Percentiles rank a stretch among this genome's conserved stretches.
Conservation (phyloP, 1,284 basidiomycete genomes). For the Gomphus sp. region DNA sequence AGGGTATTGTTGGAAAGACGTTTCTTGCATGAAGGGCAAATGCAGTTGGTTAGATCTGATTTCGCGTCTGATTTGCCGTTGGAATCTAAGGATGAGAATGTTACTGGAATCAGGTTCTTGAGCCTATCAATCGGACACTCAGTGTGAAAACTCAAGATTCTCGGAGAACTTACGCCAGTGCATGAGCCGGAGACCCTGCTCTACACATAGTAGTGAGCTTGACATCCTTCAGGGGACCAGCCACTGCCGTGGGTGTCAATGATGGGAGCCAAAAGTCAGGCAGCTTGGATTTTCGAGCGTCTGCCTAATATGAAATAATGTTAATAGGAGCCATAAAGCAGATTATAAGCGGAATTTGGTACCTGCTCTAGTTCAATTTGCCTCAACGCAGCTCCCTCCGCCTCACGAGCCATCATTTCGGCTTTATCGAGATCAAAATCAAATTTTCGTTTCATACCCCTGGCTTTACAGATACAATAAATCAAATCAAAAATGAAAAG, state of each 20-base stretch:
- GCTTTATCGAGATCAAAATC: constrained; percentile 64
- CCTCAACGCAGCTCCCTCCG: constrained; percentile 75
- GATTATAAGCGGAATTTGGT: background rate
- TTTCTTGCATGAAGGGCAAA: constrained; percentile 88
- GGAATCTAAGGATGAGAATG: constrained; percentile 50
- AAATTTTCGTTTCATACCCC: constrained; percentile 67
- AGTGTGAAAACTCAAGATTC: background rate
- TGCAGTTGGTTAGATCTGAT: constrained; percentile 29
- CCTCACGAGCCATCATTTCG: constrained; percentile 63
- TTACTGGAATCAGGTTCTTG: constrained; percentile 71
- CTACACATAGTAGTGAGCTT: constrained; percentile 84
- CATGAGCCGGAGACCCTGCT: constrained; percentile 64
- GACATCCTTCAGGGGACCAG: constrained; percentile 63
- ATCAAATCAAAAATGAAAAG: background rate
- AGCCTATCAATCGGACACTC: constrained; percentile 32
- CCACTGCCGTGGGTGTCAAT: constrained; percentile 68
- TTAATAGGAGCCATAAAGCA: background rate
- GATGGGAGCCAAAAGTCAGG: constrained; percentile 94
- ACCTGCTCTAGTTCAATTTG: constrained; percentile 76
- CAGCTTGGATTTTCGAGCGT: constrained; percentile 75
- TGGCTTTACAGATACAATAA: constrained; percentile 24
- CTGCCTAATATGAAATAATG: constrained; percentile 30
- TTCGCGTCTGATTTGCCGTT: constrained; percentile 24
- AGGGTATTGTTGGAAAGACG: constrained; percentile 69
- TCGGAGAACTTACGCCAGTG: constrained; percentile 49